Evolutionary conservation across 2,329 filamentous ascomycete genomes (phyloP).

Genomic region (Xylaria arbuscula): DNA sequence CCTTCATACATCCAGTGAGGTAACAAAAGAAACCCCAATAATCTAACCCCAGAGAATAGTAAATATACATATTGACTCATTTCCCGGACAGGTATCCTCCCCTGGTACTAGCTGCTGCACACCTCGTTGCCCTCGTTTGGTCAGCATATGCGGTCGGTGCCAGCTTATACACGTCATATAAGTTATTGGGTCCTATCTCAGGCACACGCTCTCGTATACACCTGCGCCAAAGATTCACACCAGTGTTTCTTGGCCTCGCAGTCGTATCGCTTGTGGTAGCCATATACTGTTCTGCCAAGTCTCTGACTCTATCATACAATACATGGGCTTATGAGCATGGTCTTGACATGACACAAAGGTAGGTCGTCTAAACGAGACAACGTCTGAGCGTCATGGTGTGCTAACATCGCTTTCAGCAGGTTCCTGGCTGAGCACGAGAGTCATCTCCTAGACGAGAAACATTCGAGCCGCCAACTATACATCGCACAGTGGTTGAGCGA

Average conservation of each 20-base stretch:
- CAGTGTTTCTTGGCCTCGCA: constrained; percentile 52
- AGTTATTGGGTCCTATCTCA: constrained; percentile 51
- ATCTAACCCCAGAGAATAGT: neutral
- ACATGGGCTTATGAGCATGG: constrained; percentile 55
- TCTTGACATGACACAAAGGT: constrained; percentile 48
- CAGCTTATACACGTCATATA: constrained; percentile 53
- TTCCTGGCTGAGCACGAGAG: constrained; percentile 38
- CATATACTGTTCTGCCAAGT: constrained; percentile 47
- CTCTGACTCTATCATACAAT: constrained; percentile 52
- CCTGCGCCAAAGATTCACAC: constrained; percentile 50
- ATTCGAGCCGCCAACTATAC: constrained; percentile 50
- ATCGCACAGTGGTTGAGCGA: constrained; percentile 65
- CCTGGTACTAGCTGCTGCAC: constrained; percentile 46
- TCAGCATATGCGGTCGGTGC: constrained; percentile 49
- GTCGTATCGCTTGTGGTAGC: constrained; percentile 47
- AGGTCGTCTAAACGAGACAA: constrained; percentile 10
- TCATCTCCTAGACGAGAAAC: constrained; percentile 38
- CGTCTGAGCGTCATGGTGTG: neutral
- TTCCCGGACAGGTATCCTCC: constrained; percentile 49
- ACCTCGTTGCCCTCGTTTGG: constrained; percentile 48
- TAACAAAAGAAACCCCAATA: constrained; percentile 23
- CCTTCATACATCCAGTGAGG: constrained; percentile 47
- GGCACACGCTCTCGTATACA: constrained; percentile 52
- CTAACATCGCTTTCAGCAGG: constrained; percentile 36
- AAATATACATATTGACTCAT: constrained; percentile 16